A percentile compares a stretch with the other conserved stretches of the same genome.
These are phyloP conservation scores for Alternaria triticina DNA, from an alignment of 2,329 filamentous ascomycete genomes.

Conservation along the genomic window DNA sequence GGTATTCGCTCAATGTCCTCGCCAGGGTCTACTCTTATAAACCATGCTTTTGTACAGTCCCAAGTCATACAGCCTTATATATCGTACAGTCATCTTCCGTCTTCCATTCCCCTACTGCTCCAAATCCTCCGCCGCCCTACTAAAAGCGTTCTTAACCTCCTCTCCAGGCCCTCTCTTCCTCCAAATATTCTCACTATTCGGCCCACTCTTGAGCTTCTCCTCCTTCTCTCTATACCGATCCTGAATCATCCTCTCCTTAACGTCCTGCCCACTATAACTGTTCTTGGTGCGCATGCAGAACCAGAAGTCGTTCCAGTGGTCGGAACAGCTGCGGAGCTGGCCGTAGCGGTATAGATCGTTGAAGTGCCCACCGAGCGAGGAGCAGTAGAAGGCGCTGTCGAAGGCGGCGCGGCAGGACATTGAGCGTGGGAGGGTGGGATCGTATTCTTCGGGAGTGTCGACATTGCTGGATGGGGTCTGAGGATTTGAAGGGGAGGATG, in stretches of 20 bases:
- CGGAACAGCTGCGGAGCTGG: conserved; percentile 74
- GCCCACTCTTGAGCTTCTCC: conserved; percentile 69
- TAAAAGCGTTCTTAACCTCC: conserved; percentile 35
- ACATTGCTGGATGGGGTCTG: background rate
- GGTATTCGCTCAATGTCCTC: background rate
- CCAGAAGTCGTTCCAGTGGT: conserved; percentile 94
- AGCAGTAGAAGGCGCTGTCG: conserved; percentile 93
- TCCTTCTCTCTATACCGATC: conserved; percentile 73
- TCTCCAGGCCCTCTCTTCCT: conserved; percentile 64
- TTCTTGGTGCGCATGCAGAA: conserved; percentile 88
- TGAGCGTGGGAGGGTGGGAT: conserved; percentile 67
- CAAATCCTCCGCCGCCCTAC: conserved; percentile 17
- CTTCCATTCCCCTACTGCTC: background rate
- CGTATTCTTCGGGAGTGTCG: conserved; percentile 20
- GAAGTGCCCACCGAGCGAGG: conserved; percentile 88
- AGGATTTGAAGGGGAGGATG: conserved; percentile 13
- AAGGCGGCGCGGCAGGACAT: conserved; percentile 93
- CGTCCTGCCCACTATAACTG: conserved; percentile 62
- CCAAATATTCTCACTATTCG: conserved; percentile 92
- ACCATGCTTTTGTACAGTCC: background rate
- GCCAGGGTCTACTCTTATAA: background rate
- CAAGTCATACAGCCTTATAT: background rate
- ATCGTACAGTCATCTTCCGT: background rate
- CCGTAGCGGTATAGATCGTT: conserved; percentile 91
- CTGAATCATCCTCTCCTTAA: conserved; percentile 64